These are phyloP conservation scores for Kazachstania bromeliacearum DNA, from an alignment of 805 yeast genomes.

Conservation along the genomic window DNA sequence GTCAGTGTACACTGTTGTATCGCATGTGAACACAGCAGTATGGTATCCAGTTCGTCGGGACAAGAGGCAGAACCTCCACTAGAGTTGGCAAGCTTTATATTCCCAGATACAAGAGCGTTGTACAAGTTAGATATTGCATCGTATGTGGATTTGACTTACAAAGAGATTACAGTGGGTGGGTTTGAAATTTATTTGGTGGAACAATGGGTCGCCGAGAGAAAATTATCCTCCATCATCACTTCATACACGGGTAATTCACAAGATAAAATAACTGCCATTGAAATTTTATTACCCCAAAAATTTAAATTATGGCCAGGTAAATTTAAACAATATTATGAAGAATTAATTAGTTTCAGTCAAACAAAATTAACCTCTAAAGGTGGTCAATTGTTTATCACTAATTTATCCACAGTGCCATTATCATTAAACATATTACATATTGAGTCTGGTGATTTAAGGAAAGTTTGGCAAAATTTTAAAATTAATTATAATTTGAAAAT, in stretches of 20 bases:
- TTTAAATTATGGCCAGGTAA: constrained; percentile 29
- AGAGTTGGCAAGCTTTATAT: constrained; percentile 23
- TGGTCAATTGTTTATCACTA: constrained; percentile 68
- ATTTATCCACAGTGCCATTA: constrained; percentile 72
- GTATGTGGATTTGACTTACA: constrained; percentile 35
- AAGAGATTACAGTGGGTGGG: constrained; percentile 49
- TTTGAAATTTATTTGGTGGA: constrained; percentile 88
- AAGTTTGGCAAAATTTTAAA: constrained; percentile 48
- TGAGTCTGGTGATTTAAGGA: constrained; percentile 46
- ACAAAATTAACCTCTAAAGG: constrained; percentile 53
- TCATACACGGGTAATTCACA: constrained; percentile 76
- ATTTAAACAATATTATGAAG: constrained; percentile 55
- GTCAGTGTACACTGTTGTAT: too few species aligned
- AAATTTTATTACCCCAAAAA: constrained; percentile 41
- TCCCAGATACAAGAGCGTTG: constrained; percentile 54
- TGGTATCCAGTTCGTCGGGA: too few species aligned
- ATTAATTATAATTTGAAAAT: constrained; percentile 71
- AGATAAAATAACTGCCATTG: constrained; percentile 52
- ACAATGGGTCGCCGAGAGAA: constrained; percentile 81
- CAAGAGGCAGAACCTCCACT: too few species aligned
- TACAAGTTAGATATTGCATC: constrained; percentile 37
- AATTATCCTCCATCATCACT: constrained; percentile 62
- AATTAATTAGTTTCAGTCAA: constrained; percentile 53
- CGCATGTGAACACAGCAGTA: too few species aligned
- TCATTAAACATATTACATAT: constrained; percentile 63